phyloP scores from a whole-genome alignment of 1,139 yeast species.

The Hyphopichia burtonii region DNA sequence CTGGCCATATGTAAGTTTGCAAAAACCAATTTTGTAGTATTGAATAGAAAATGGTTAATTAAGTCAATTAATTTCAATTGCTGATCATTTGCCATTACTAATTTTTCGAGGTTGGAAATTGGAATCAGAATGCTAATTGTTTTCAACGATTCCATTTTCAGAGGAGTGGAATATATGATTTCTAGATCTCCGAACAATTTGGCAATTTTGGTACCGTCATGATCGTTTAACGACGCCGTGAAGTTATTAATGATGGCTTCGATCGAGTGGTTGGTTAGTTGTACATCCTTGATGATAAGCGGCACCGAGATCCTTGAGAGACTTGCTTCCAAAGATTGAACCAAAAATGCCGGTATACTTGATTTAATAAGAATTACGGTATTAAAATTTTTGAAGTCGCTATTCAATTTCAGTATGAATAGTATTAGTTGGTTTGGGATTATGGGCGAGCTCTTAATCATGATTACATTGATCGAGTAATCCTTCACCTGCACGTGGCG shows the following conservation, averaged over 20 bases:
- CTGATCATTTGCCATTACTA: background rate
- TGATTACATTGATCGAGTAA: background rate
- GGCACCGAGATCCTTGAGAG: constrained; percentile 5
- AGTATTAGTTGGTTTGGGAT: background rate
- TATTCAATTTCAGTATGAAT: background rate
- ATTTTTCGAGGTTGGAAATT: background rate
- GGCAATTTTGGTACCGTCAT: background rate
- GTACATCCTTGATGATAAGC: constrained; percentile 13
- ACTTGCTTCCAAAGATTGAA: background rate
- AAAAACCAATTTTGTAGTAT: background rate
- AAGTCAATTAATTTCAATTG: background rate
- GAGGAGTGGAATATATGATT: background rate
- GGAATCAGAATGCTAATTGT: background rate
- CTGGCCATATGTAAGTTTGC: background rate
- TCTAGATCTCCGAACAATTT: background rate
- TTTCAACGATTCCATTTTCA: background rate
- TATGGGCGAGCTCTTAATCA: background rate
- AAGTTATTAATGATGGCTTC: constrained; percentile 22
- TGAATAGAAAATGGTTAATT: background rate
- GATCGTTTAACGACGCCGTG: constrained; percentile 9
- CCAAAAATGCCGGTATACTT: background rate
- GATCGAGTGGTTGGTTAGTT: constrained; percentile 6
- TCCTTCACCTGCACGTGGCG: background rate
- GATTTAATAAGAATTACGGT: constrained; percentile 11
- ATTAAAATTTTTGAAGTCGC: constrained; percentile 7